These are phyloP conservation scores for Vaccinium darrowii DNA, from an alignment of 148 eudicot species.

Conservation along the genomic window DNA sequence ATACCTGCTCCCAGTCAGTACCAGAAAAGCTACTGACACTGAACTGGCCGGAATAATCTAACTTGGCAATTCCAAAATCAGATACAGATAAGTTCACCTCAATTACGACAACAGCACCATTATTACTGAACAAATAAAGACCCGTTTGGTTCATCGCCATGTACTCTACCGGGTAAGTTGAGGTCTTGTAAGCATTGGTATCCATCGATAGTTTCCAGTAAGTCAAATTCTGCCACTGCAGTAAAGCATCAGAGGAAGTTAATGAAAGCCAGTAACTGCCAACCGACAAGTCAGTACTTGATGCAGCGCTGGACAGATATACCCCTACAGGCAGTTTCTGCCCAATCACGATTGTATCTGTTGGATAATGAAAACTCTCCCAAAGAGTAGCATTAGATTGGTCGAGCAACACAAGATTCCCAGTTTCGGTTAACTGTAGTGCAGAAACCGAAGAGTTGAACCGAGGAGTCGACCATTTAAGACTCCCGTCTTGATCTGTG, in stretches of 20 bases:
- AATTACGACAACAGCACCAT: slow-evolving; percentile 44
- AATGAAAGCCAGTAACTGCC: slow-evolving; percentile 53
- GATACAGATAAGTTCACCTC: slow-evolving; percentile 33
- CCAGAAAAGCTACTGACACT: slow-evolving; percentile 44
- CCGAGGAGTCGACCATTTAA: slow-evolving; percentile 64
- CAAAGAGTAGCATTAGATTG: slow-evolving; percentile 50
- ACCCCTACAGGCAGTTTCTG: slow-evolving; percentile 49
- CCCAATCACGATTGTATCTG: slow-evolving; percentile 67
- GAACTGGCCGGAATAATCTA: slow-evolving; percentile 56
- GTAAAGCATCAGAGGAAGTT: slow-evolving; percentile 43
- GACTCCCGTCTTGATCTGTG: slow-evolving; percentile 40
- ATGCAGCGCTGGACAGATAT: slow-evolving; percentile 34
- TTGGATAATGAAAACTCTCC: slow-evolving; percentile 68
- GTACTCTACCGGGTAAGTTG: slow-evolving; percentile 45
- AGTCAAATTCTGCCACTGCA: slow-evolving; percentile 54
- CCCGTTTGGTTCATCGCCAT: slow-evolving; percentile 56
- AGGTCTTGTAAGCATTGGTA: slow-evolving; percentile 33
- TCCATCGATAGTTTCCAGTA: slow-evolving; percentile 78
- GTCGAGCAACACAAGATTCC: slow-evolving; percentile 63
- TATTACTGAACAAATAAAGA: slow-evolving; percentile 43
- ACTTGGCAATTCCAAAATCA: slow-evolving; percentile 48
- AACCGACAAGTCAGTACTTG: slow-evolving; percentile 43
- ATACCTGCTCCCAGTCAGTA: slow-evolving; percentile 27
- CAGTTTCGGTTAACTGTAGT: slow-evolving; percentile 48
- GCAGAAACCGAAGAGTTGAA: slow-evolving; percentile 39